Conservation (phyloP, 768 basidiomycete genomes). For the Trametes sanguinea region DNA sequence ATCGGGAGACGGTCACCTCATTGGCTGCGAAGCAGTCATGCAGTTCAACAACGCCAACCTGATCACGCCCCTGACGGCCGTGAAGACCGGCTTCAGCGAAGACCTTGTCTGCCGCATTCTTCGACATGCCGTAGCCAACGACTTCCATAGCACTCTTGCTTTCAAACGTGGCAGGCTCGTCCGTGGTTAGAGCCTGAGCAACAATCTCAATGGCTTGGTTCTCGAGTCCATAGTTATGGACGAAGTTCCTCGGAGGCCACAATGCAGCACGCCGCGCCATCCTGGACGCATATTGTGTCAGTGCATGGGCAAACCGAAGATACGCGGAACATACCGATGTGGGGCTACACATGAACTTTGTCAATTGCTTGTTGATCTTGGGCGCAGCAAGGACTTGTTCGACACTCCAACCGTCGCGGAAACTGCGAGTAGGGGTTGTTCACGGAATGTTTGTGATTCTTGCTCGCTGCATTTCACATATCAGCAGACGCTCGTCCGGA, state of each 20-base stretch:
- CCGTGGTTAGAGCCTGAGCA: slow-evolving; percentile 64
- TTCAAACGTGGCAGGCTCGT: slow-evolving; percentile 64
- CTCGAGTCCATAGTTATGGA: slow-evolving; percentile 68
- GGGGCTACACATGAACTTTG: slow-evolving; percentile 87
- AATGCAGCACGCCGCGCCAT: slow-evolving; percentile 76
- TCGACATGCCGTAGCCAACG: slow-evolving; percentile 79
- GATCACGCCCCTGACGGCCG: slow-evolving; percentile 61
- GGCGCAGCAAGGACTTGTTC: slow-evolving; percentile 68
- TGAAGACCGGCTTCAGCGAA: slow-evolving; percentile 72
- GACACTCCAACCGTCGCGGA: slow-evolving; percentile 70
- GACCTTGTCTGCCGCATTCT: slow-evolving; percentile 63
- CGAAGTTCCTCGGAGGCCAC: slow-evolving; percentile 79
- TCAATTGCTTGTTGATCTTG: slow-evolving; percentile 71
- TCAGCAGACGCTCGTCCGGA: not conserved
- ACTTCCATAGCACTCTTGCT: slow-evolving; percentile 74
- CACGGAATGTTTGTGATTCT: slow-evolving; percentile 81
- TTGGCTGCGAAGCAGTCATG: slow-evolving; percentile 88
- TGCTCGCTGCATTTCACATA: slow-evolving; percentile 53
- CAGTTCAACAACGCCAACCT: slow-evolving; percentile 82
- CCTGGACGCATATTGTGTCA: slow-evolving; percentile 39
- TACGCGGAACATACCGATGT: slow-evolving; percentile 57
- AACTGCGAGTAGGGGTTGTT: slow-evolving; percentile 90
- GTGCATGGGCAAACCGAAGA: not conserved
- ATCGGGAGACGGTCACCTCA: slow-evolving; percentile 48
- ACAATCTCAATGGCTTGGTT: slow-evolving; percentile 89